Percentiles rank a stretch among this genome's conserved stretches.
Conservation (phyloP, 495 filamentous ascomycete genomes). For the Neurospora africana region DNA sequence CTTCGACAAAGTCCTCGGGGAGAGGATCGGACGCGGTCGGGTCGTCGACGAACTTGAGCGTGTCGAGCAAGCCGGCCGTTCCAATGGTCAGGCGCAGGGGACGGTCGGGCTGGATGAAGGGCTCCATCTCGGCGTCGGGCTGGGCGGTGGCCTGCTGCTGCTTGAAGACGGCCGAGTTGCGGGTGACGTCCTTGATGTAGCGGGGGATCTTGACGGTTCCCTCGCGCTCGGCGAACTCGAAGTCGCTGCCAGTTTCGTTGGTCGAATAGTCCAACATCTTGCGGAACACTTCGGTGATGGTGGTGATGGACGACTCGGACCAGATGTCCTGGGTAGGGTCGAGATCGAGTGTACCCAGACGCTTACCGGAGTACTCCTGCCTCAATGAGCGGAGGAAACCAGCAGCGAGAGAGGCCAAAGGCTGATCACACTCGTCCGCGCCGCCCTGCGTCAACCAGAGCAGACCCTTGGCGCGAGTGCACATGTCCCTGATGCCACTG, state of each 20-base stretch:
- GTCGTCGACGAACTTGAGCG: slow-evolving; percentile 23
- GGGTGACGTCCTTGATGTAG: slow-evolving; percentile 22
- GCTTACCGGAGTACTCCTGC: slow-evolving; percentile 21
- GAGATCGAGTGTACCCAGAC: slow-evolving; percentile 18
- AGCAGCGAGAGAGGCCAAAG: slow-evolving; percentile 17
- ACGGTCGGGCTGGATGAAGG: slow-evolving; percentile 19
- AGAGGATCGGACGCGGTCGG: slow-evolving; percentile 8
- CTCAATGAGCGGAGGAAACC: slow-evolving; percentile 25
- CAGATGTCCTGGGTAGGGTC: slow-evolving; percentile 10
- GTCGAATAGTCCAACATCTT: slow-evolving; percentile 12
- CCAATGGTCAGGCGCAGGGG: slow-evolving; percentile 21
- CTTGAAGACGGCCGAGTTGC: slow-evolving; percentile 20
- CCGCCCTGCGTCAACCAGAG: slow-evolving; percentile 45
- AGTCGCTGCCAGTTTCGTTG: slow-evolving; percentile 7
- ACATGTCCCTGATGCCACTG: slow-evolving; percentile 19
- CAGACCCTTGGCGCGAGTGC: slow-evolving; percentile 20
- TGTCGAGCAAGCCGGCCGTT: slow-evolving; percentile 23
- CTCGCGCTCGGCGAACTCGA: slow-evolving; percentile 19
- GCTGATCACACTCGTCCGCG: slow-evolving; percentile 13
- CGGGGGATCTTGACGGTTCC: slow-evolving; percentile 19
- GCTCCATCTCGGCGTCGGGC: slow-evolving; percentile 7
- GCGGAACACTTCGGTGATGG: slow-evolving; percentile 17
- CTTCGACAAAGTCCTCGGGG: slow-evolving; percentile 24
- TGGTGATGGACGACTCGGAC: slow-evolving; percentile 8
- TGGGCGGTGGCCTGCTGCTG: not conserved